Percentiles rank a stretch among this genome's conserved stretches.
These are phyloP conservation scores for Coemansia sp. DNA, from an alignment of 192 early-diverging fungal species.

Conservation along the genomic window DNA sequence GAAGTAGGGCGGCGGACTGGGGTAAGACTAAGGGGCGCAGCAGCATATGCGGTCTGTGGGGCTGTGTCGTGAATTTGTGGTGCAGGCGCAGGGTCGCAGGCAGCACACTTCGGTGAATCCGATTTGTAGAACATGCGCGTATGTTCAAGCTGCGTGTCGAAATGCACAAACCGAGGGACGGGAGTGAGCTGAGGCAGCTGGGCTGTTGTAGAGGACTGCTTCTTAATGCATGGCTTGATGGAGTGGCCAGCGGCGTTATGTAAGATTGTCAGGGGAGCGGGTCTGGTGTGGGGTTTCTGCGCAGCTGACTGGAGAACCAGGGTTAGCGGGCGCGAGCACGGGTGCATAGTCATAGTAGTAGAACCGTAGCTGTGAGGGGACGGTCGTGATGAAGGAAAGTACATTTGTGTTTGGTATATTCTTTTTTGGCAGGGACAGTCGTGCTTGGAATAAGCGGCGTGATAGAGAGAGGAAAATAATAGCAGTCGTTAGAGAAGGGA, in stretches of 20 bases:
- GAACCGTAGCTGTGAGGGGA: constrained; percentile 11
- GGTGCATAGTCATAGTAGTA: constrained; percentile 8
- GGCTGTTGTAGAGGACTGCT: neutral
- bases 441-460: neutral
- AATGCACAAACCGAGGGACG: constrained; percentile 62
- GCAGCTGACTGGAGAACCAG: constrained; percentile 26
- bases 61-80: neutral
- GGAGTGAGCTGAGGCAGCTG: neutral
- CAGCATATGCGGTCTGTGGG: neutral
- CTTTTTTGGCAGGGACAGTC: neutral
- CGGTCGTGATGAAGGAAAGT: constrained; percentile 22
- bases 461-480: neutral
- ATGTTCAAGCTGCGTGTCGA: constrained; percentile 63
- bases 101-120: constrained; percentile 59
- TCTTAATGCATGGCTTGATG: constrained; percentile 36
- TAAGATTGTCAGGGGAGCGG: neutral
- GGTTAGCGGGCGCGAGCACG: constrained; percentile 17
- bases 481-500: neutral
- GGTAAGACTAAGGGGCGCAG: neutral
- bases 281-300: neutral
- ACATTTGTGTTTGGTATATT: constrained; percentile 18
- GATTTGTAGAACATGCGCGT: constrained; percentile 65
- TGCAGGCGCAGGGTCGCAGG: constrained; percentile 25
- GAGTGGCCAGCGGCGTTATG: constrained; percentile 11
- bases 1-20: constrained; percentile 42